Percentiles rank a stretch among this genome's conserved stretches.
Conservation (phyloP, 1,284 basidiomycete species). For the Moniliella sp. region DNA sequence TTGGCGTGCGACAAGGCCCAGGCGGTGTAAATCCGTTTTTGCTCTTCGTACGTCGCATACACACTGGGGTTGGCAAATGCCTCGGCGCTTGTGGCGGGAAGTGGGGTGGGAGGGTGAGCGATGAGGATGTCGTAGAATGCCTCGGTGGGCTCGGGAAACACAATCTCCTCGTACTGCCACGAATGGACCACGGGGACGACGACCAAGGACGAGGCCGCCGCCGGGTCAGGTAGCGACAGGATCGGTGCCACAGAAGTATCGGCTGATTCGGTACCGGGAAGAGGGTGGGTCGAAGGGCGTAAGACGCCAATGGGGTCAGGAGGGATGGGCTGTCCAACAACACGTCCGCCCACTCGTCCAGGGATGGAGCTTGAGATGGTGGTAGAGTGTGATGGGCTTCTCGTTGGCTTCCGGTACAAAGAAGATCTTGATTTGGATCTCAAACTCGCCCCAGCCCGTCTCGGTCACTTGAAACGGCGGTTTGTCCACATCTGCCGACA, state of each 20-base stretch:
- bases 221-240: no score
- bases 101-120: conserved; percentile 56
- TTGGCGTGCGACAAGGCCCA: neutral
- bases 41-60: conserved; percentile 9
- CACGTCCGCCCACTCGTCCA: no score
- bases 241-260: neutral
- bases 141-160: conserved; percentile 81
- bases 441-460: conserved; percentile 98
- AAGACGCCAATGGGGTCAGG: no score
- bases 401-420: conserved; percentile 80
- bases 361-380: conserved; percentile 87
- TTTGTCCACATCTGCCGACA: conserved; percentile 55
- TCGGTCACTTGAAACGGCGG: conserved; percentile 83
- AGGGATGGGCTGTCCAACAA: no score
- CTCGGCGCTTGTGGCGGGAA: conserved; percentile 19
- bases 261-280: neutral
- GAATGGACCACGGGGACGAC: conserved; percentile 48
- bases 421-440: conserved; percentile 74
- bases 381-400: conserved; percentile 65
- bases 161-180: conserved; percentile 97
- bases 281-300: no score
- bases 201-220: conserved; percentile 8
- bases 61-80: conserved; percentile 15
- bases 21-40: neutral
- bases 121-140: conserved; percentile 65